Base-by-base conservation (phyloP, 1,139 yeast genomes). In the Kodamaea anthophila region DNA sequence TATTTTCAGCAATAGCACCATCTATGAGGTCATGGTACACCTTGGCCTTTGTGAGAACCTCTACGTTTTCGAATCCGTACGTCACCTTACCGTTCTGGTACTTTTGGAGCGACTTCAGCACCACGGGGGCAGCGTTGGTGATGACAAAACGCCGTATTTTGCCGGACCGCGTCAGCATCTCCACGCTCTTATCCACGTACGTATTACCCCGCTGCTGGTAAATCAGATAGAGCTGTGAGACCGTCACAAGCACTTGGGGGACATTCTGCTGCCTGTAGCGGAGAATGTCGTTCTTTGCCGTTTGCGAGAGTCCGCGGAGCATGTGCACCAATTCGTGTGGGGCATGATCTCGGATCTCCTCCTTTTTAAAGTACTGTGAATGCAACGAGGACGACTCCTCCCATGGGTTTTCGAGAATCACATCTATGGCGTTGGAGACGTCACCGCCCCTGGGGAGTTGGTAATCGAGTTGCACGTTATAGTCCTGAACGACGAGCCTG, bases 11-110 rank as follows among this genome's bases (percentile, higher is more conserved):
- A 2, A 43, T 34, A 9, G 40, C 35, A 4, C 28, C 30, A 7
- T 32, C 23, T 2, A 62, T 49, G 14, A 46, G 30, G 2, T 33
- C 31, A n/a, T 45, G 23, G 35, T 57, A 66, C 4, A 37, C 42
- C 1, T 46, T 46, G 2, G 57, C 36, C 29, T 49, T 53, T 1
- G 55, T 58, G 9, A 66, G 37, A 3, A 66, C 53, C 36, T 65
- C 72, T 5, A 65, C 62, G 37, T 65, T 60, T 37, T 66, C 73
- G 38, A 55, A 63, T 3, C 73, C 73, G 37, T 66, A 66, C 1
- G 68, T 58, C 9, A 63, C 56, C 35, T 57, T 65, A 0, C 61
- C 65, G 31, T 44, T 44, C 31, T 51, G 59, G 28, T 47, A 53
- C 29, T 51, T 51, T 25, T 55, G 59, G 5, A 55, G 52, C 2